These are phyloP conservation scores for Salicornia ramosissima DNA, from an alignment of 148 eudicot species.

Conservation along the genomic window DNA sequence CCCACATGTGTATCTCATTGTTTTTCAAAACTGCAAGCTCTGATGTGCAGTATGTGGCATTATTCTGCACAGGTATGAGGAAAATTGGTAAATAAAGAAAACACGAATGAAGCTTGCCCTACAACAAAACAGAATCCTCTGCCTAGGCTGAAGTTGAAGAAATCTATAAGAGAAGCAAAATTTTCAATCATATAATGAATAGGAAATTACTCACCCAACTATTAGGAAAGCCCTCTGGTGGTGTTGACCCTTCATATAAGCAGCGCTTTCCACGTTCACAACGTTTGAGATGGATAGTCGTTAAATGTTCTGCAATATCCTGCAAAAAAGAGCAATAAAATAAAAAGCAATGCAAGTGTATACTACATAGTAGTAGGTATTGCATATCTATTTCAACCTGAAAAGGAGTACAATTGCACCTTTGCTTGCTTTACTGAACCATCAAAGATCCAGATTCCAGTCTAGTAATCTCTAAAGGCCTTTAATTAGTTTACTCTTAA, in stretches of 20 bases:
- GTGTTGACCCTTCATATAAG: constrained; percentile 92
- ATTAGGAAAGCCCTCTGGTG: constrained; percentile 87
- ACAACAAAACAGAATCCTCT: not conserved
- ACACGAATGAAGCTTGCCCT: not conserved
- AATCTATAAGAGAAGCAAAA: not conserved
- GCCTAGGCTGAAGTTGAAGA: not conserved
- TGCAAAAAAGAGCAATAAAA: constrained; percentile 26
- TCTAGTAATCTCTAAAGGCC: not conserved
- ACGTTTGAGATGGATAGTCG: constrained; percentile 72
- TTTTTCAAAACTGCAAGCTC: constrained; percentile 80
- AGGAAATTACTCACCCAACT: constrained; percentile 54
- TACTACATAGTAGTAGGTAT: too few relatives aligned
- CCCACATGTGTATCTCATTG: constrained; percentile 84
- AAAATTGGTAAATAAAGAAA: not conserved
- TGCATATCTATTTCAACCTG: too few relatives aligned
- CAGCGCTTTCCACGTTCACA: constrained; percentile 96
- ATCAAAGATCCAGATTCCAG: not conserved
- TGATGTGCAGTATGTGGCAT: constrained; percentile 68
- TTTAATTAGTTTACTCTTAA: too few relatives aligned
- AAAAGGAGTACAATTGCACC: too few relatives aligned
- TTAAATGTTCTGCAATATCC: constrained; percentile 98
- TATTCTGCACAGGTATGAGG: constrained; percentile 45
- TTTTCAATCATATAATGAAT: not conserved
- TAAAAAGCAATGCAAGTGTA: constrained; percentile 6
- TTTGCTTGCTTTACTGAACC: not conserved